Base-by-base conservation (phyloP, 2,329 filamentous ascomycete species). In the Aspergillus viridinutans region DNA sequence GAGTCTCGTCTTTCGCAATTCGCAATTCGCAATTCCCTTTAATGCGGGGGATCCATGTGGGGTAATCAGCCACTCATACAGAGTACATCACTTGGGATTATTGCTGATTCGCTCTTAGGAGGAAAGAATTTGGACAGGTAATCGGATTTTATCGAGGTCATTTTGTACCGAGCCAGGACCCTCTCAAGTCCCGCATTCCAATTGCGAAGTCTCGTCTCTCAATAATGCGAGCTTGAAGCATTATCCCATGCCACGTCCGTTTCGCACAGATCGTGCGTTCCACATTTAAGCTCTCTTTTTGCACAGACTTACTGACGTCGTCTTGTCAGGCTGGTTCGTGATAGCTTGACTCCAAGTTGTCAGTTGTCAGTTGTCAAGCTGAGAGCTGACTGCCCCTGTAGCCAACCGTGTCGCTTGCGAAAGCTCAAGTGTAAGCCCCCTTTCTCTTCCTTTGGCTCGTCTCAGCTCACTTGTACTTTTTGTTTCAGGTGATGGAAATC, bases 361-460 rank as follows among this genome's bases (percentile, higher is more conserved):
- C 32, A 7, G 32, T 6, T n/a, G 32, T 38, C 32, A 7, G 32
- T 6, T n/a, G 32, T 38, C 32, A 17, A 17, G 5, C 32, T 7
- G 32, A 3, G 7, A 38, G 32, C 32, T 38, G 32, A 38, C 32
- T 38, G 14, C 17, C 1, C 32, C 5, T 17, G 32, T 32, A 58
- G 56, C 43, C 43, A 58, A 28, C 17, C 35, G 25, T 58, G 56
- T 28, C 52, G 56, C n/a, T 49, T 17, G 26, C 50, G 56, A 38
- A 58, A 55, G 26, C 17, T 58, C 10, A 56, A 56, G 38, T 58
- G 56, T 58, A 25, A 47, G 40, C 21, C n/a, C 2, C 49, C 3
- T 10, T 38, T 17, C 2, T 7, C 14, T 38, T 38, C 5, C 5
- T 38, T 5, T 38, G 7, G 5, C 5, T 17, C 2, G 14, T 35